phyloP scores from a whole-genome alignment of 208 protist genomes.

The Leishmania tarentolae region DNA sequence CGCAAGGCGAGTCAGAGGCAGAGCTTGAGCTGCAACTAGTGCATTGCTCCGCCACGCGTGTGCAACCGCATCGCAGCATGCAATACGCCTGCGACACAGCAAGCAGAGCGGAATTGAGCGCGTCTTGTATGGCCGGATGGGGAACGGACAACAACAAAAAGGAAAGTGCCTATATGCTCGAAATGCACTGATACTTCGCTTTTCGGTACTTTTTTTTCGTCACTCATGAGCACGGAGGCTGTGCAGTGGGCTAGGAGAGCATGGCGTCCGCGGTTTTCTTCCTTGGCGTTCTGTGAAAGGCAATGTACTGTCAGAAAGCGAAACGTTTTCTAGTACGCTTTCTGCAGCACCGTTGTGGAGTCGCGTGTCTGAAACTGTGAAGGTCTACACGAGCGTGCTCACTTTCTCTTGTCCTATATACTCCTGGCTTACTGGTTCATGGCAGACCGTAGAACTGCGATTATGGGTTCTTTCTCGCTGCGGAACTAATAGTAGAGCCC shows the following conservation, averaged over 20 bases:
- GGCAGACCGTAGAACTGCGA: background rate
- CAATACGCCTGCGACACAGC: background rate
- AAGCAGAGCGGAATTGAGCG: background rate
- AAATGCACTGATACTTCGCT: background rate
- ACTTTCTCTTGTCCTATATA: background rate
- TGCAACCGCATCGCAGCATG: background rate
- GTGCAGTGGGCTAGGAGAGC: background rate
- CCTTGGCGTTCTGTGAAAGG: background rate
- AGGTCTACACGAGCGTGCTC: background rate
- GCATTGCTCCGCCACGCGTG: background rate
- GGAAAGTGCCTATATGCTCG: background rate
- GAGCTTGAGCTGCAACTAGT: background rate
- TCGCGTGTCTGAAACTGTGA: background rate
- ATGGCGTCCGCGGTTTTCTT: background rate
- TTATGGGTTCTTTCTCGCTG: background rate
- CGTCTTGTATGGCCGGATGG: background rate
- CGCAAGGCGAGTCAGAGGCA: background rate
- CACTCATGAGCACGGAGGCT: background rate
- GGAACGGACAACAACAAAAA: background rate
- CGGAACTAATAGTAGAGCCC: background rate
- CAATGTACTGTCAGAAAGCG: background rate
- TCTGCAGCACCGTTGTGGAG: background rate
- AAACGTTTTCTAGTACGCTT: background rate
- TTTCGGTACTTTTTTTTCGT: slow-evolving; percentile 6
- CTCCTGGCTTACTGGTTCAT: background rate